phyloP scores from a whole-genome alignment of 345 rosid species.

The Zanthoxylum bungeanum region DNA sequence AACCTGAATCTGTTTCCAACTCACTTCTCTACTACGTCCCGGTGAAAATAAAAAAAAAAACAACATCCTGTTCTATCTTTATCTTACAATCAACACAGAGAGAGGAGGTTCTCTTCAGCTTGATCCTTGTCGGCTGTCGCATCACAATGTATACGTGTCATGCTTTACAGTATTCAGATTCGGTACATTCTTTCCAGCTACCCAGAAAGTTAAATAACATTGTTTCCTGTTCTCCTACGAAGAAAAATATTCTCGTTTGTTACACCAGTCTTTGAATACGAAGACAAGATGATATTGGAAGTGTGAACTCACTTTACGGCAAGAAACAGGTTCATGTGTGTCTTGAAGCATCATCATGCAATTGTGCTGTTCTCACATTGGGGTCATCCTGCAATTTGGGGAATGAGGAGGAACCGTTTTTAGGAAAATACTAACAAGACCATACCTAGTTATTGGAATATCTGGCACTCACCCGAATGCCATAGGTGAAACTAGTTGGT shows the following conservation, averaged over 20 bases:
- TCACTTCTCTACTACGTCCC: not conserved
- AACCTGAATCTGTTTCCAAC: constrained; percentile 4
- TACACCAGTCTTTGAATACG: not conserved
- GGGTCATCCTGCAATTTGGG: constrained; percentile 43
- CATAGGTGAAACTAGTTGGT: constrained; percentile 34
- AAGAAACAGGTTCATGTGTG: constrained; percentile 28
- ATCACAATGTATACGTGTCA: constrained; percentile 17
- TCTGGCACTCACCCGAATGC: constrained; percentile 43
- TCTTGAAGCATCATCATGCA: constrained; percentile 56
- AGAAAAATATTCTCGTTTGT: not conserved
- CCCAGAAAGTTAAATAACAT: not conserved
- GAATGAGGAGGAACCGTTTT: not conserved
- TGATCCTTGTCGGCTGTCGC: not conserved
- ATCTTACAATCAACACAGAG: constrained; percentile 30
- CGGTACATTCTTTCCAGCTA: not conserved
- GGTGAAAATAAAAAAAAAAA: not conserved
- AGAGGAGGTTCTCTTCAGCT: not conserved
- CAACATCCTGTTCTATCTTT: constrained; percentile 15
- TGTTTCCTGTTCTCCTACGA: constrained; percentile 10
- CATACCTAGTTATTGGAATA: not conserved
- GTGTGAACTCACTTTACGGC: constrained; percentile 13
- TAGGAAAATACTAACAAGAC: not conserved
- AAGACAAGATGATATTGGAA: not conserved
- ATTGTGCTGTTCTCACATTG: constrained; percentile 47
- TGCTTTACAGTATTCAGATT: constrained; percentile 20